Percentiles rank a stretch among this genome's conserved stretches.
Conservation (phyloP, 306 rosid genomes). For the Gleditsia sinensis region DNA sequence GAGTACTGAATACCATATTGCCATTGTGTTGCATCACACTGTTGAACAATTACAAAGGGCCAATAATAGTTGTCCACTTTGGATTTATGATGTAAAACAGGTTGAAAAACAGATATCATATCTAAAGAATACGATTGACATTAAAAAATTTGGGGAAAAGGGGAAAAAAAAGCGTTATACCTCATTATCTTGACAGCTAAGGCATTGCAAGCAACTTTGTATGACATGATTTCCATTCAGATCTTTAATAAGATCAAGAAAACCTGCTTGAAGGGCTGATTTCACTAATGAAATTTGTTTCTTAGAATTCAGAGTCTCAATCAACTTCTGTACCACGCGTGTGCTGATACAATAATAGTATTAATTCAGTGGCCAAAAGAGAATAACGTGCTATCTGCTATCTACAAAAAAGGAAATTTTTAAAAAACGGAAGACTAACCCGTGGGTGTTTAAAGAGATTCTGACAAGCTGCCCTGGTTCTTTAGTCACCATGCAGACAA, state of each 20-base stretch:
- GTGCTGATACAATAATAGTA: constrained; percentile 47
- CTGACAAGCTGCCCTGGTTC: constrained; percentile 58
- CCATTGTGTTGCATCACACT: neutral
- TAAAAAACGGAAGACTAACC: constrained; percentile 42
- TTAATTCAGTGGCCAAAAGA: constrained; percentile 10
- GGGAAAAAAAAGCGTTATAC: constrained; percentile 33
- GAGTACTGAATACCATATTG: neutral
- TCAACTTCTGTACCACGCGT: constrained; percentile 77
- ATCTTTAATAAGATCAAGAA: constrained; percentile 70
- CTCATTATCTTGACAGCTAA: constrained; percentile 57
- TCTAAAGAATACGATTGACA: neutral
- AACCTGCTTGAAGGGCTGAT: constrained; percentile 62
- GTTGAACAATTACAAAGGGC: neutral
- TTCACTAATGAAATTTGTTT: constrained; percentile 44
- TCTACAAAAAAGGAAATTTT: neutral
- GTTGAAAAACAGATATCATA: neutral
- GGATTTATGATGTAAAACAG: neutral
- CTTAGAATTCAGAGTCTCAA: constrained; percentile 50
- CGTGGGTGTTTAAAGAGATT: constrained; percentile 67
- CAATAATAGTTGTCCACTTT: neutral
- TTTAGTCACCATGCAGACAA: constrained; percentile 50
- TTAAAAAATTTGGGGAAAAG: neutral
- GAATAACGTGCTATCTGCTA: neutral
- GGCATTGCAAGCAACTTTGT: constrained; percentile 68
- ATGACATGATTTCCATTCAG: constrained; percentile 67